phyloP scores from a whole-genome alignment of 2,329 filamentous ascomycete species.

The Teratosphaeria destructans region DNA sequence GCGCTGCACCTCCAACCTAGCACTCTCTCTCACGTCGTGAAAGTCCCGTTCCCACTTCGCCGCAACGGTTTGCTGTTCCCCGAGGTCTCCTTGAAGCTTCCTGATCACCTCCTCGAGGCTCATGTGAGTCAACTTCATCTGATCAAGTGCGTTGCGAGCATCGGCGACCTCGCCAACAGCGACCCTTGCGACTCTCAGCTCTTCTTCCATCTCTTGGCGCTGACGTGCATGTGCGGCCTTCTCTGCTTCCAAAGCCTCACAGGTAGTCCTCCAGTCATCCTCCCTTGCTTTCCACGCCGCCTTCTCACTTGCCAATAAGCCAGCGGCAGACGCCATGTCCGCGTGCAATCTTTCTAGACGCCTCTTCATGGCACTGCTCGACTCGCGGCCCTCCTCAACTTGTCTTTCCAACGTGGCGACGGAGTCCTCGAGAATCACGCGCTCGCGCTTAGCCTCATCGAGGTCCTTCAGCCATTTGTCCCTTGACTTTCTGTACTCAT shows the following conservation, averaged over 20 bases:
- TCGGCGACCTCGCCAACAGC: slow-evolving; percentile 68
- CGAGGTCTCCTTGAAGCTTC: slow-evolving; percentile 47
- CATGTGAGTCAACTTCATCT: slow-evolving; percentile 15
- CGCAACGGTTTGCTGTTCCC: slow-evolving; percentile 59
- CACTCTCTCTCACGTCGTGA: slow-evolving; percentile 71
- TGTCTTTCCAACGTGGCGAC: slow-evolving; percentile 72
- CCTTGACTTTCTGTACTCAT: slow-evolving; percentile 53
- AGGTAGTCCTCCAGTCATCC: slow-evolving; percentile 44
- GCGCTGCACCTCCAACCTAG: slow-evolving; percentile 68
- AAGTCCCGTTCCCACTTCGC: slow-evolving; percentile 70
- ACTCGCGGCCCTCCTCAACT: slow-evolving; percentile 65
- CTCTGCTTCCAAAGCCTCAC: slow-evolving; percentile 45
- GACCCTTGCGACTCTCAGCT: slow-evolving; percentile 34
- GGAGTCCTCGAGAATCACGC: slow-evolving; percentile 51
- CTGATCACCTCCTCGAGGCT: slow-evolving; percentile 20
- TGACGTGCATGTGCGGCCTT: slow-evolving; percentile 36
- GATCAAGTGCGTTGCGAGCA: slow-evolving; percentile 61
- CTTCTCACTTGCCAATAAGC: slow-evolving; percentile 74
- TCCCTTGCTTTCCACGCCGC: slow-evolving; percentile 62
- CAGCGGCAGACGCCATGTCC: slow-evolving; percentile 70
- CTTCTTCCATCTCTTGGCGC: slow-evolving; percentile 35
- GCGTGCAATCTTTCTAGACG: slow-evolving; percentile 80
- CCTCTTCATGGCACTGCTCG: slow-evolving; percentile 49
- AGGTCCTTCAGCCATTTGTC: slow-evolving; percentile 50
- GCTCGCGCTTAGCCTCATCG: slow-evolving; percentile 47